Evolutionary conservation across 78 protist species (phyloP), one percentile per base, ranked within the genome.

Genomic region (Corallochytrium limacisporum): DNA sequence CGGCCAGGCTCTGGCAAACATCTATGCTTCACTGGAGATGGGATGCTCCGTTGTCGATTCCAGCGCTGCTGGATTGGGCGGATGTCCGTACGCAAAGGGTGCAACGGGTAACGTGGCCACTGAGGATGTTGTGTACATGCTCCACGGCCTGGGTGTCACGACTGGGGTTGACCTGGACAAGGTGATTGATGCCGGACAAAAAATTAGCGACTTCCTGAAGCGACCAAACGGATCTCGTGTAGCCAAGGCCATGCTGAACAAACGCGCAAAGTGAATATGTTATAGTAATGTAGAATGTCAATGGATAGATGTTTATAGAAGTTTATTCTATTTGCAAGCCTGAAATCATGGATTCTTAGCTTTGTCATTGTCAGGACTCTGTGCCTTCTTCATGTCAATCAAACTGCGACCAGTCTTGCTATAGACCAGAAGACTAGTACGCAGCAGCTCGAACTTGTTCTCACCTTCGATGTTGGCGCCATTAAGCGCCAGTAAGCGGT

Each of bases 21-120:
- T 90, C 48, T 32, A 80, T 22, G 48, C 55, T 1, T 82, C 90
- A 3, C 72, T 90, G 44, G 74, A 81, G 84, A 54, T 57, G 59
- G 91, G 91, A 20, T 54, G 81, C n/a, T 16, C 26, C 2, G 79
- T 63, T 0, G 77, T 90, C 20, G 95, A 90, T 33, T 43, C 81
- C 18, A 69, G 86, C 1, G 91, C 84, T 7, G 88, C 82, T 1
- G 95, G 95, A 2, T 79, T 90, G 13, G 95, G 95, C 13, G 95
- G 95, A 7, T 90, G 95, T 60, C 95, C 95, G 26, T 90, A 84
- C 61, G 95, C 95, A 13, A 28, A 31, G 22, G 83, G 89, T 9
- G 93, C 93, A 24, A 32, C 90, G 7, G 86, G 87, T n/a, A 90
- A 90, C 36, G 92, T 90, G 28, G 91, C 95, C 5, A 86, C 95